These are phyloP conservation scores for Starmerella khaoyaiensis DNA, from an alignment of 805 yeast species.

Conservation along the genomic window DNA sequence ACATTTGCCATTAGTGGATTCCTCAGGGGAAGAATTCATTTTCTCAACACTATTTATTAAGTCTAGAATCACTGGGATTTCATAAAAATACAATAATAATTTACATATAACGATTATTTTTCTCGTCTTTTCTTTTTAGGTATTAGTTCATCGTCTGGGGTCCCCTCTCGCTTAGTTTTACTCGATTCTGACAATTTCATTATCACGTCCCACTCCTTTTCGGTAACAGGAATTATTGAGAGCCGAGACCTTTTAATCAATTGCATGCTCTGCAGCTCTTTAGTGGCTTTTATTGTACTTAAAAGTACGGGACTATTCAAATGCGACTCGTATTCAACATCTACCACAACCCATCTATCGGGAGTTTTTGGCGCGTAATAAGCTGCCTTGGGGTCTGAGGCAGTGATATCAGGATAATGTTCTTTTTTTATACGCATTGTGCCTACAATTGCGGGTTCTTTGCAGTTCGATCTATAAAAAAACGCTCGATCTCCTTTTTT, in stretches of 20 bases:
- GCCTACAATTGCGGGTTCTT: slow-evolving; percentile 44
- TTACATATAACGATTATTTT: no score
- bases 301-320: slow-evolving; percentile 33
- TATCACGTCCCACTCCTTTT: slow-evolving; percentile 33
- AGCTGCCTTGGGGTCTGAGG: slow-evolving; percentile 33
- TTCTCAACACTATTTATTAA: slow-evolving; percentile 43
- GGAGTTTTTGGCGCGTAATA: slow-evolving; percentile 39
- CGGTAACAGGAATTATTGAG: slow-evolving; percentile 40
- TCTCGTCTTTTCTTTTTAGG: no score
- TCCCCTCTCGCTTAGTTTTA: no score
- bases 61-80: slow-evolving; percentile 1
- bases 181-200: slow-evolving; percentile 30
- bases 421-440: slow-evolving; percentile 25
- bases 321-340: slow-evolving; percentile 34
- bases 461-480: slow-evolving; percentile 46
- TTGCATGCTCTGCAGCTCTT: slow-evolving; percentile 32
- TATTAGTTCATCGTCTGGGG: no score
- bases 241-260: slow-evolving; percentile 38
- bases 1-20: slow-evolving; percentile 63
- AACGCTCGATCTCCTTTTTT: slow-evolving; percentile 35
- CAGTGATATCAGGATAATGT: slow-evolving; percentile 27
- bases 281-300: slow-evolving; percentile 30
- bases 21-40: slow-evolving; percentile 64
- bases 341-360: slow-evolving; percentile 49
- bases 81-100: no score